phyloP scores from a whole-genome alignment of 2,329 filamentous ascomycete species.

The Diaporthe sp. region DNA sequence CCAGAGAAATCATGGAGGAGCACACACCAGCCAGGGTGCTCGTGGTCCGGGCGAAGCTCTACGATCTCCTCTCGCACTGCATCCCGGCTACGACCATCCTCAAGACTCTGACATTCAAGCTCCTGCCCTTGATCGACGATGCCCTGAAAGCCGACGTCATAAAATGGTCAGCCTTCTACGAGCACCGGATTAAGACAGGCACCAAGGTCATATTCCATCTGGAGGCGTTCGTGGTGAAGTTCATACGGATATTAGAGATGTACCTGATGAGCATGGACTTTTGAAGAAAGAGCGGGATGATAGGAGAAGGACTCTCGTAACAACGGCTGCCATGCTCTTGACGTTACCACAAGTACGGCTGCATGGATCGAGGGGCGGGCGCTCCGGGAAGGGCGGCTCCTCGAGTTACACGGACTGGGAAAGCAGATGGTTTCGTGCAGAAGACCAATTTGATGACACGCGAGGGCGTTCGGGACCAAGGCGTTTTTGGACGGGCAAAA shows the following conservation, averaged over 20 bases:
- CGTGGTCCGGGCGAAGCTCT: slow-evolving; percentile 92
- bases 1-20: slow-evolving; percentile 93
- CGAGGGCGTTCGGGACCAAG: slow-evolving; percentile 33
- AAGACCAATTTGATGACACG: background rate
- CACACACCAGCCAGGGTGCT: slow-evolving; percentile 91
- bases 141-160: slow-evolving; percentile 91
- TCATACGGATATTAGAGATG: slow-evolving; percentile 96
- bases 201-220: slow-evolving; percentile 98
- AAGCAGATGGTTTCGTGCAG: background rate
- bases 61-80: slow-evolving; percentile 96
- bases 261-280: slow-evolving; percentile 89
- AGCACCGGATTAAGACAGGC: slow-evolving; percentile 92
- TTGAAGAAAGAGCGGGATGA: slow-evolving; percentile 50
- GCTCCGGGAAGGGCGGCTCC: background rate
- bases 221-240: slow-evolving; percentile 98
- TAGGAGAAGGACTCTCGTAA: background rate
- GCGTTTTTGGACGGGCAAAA: slow-evolving; percentile 21
- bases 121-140: slow-evolving; percentile 89
- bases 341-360: background rate
- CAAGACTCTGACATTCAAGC: slow-evolving; percentile 94
- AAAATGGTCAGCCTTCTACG: slow-evolving; percentile 96
- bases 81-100: slow-evolving; percentile 95
- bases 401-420: background rate
- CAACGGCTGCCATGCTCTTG: background rate
- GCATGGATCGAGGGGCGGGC: background rate